These are phyloP conservation scores for Oryza glumipatula DNA, from an alignment of 176 grass and related monocot species.

Conservation along the genomic window DNA sequence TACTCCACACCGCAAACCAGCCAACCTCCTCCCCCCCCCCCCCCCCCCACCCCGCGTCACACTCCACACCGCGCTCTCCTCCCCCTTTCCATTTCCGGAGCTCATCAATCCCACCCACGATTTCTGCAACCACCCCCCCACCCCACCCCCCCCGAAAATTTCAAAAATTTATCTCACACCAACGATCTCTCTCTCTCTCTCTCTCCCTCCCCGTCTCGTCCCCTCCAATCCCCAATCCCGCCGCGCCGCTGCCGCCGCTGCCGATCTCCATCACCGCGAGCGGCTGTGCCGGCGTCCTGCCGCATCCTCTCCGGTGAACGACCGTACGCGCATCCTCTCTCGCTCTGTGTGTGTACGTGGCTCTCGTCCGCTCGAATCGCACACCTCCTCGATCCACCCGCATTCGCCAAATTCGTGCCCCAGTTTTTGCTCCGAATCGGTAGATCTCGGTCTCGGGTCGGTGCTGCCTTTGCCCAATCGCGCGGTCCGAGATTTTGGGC, in stretches of 20 bases:
- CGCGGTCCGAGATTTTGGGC: background rate
- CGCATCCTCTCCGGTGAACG: too few relatives aligned
- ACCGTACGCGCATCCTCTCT: background rate
- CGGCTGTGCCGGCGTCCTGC: too few relatives aligned
- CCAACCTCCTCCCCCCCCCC: background rate
- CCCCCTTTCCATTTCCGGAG: conserved; percentile 11
- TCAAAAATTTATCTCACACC: conserved; percentile 22
- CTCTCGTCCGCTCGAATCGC: background rate
- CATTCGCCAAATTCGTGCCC: background rate
- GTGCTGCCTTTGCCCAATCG: background rate
- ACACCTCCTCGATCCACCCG: background rate
- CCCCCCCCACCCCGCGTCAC: too few relatives aligned
- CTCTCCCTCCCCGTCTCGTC: background rate
- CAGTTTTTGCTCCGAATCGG: background rate
- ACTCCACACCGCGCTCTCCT: background rate
- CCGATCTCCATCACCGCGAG: too few relatives aligned
- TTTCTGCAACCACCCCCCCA: background rate
- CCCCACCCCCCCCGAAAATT: background rate
- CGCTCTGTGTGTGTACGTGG: background rate
- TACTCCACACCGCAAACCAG: background rate
- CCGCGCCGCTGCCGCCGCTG: background rate
- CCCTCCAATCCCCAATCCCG: conserved; percentile 27
- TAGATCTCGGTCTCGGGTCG: conserved; percentile 32
- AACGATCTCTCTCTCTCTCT: conserved; percentile 1
- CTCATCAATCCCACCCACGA: background rate